Percentiles rank a stretch among this genome's conserved stretches.
These are phyloP conservation scores for Cladosporium colombiae DNA, from an alignment of 2,329 filamentous ascomycete genomes.

Conservation along the genomic window DNA sequence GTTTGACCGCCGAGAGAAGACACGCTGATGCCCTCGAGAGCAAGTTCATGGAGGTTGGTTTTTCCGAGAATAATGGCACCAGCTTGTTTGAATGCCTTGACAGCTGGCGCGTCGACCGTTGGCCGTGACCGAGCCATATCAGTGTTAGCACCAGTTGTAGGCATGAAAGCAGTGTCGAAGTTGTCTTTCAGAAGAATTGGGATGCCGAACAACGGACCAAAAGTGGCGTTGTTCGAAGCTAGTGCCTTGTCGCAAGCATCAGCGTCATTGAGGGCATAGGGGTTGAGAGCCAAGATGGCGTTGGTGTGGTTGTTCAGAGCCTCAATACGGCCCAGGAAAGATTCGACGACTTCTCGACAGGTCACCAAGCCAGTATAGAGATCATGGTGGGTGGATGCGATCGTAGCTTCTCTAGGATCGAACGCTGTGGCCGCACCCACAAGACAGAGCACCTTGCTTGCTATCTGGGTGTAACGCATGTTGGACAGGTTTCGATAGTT, in stretches of 20 bases:
- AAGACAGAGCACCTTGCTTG: neutral
- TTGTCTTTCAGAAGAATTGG: constrained; percentile 67
- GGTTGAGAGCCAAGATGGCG: constrained; percentile 57
- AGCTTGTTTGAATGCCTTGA: constrained; percentile 34
- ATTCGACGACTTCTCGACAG: constrained; percentile 56
- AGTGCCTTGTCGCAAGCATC: constrained; percentile 52
- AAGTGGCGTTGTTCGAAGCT: constrained; percentile 49
- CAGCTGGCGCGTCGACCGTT: constrained; percentile 36
- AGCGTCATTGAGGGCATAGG: constrained; percentile 51
- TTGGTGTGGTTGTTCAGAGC: constrained; percentile 59
- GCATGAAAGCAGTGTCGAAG: constrained; percentile 57
- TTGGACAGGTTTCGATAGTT: neutral
- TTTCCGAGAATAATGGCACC: constrained; percentile 39
- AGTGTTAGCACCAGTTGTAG: constrained; percentile 58
- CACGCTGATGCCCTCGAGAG: constrained; percentile 63
- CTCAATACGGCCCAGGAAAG: constrained; percentile 60
- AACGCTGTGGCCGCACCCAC: constrained; percentile 34
- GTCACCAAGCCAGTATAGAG: constrained; percentile 55
- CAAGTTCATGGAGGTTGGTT: constrained; percentile 59
- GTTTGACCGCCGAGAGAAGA: constrained; percentile 66
- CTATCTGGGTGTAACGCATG: neutral
- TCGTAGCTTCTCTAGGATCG: constrained; percentile 60
- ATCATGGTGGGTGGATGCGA: constrained; percentile 57
- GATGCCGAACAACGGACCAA: constrained; percentile 59
- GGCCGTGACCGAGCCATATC: constrained; percentile 53